Evolutionary conservation across 257 asterid genomes (phyloP).

Genomic region (Lantana camara): DNA sequence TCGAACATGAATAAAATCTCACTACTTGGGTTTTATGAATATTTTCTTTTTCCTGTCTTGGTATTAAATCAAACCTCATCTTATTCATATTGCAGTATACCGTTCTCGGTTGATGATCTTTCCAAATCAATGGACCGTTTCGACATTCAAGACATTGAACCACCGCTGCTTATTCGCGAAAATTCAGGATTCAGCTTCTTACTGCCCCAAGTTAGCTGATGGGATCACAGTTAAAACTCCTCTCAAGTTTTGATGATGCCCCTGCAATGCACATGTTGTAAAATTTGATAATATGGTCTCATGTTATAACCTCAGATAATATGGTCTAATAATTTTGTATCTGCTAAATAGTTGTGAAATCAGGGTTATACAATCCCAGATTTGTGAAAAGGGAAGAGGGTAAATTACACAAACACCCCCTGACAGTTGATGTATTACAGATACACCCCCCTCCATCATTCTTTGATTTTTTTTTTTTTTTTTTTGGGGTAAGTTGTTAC

Average conservation of each 20-base stretch:
- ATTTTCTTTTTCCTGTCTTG: background rate
- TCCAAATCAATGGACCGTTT: constrained; percentile 93
- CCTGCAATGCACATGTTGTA: too few species aligned
- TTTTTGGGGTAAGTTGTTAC: background rate
- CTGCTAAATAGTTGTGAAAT: constrained; percentile 8
- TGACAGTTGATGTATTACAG: too few species aligned
- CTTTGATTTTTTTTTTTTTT: background rate
- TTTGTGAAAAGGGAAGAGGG: too few species aligned
- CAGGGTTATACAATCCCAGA: too few species aligned
- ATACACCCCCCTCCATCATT: too few species aligned
- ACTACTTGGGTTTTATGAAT: background rate
- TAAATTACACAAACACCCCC: too few species aligned
- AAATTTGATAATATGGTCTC: background rate
- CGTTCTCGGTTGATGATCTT: constrained; percentile 96
- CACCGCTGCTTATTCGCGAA: constrained; percentile 98
- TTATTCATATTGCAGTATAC: constrained; percentile 71
- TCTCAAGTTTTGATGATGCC: constrained; percentile 10
- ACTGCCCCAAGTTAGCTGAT: constrained; percentile 69
- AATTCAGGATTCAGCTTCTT: constrained; percentile 97
- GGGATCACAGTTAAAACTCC: background rate
- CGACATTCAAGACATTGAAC: constrained; percentile 87
- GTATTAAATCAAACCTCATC: constrained; percentile 9
- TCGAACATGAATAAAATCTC: constrained; percentile 35
- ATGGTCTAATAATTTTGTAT: constrained; percentile 31
- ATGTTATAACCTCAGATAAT: background rate